Percentiles rank a stretch among this genome's conserved stretches.
Evolutionary conservation across 805 yeast species (phyloP).

Genomic region (Candida caryicola): DNA sequence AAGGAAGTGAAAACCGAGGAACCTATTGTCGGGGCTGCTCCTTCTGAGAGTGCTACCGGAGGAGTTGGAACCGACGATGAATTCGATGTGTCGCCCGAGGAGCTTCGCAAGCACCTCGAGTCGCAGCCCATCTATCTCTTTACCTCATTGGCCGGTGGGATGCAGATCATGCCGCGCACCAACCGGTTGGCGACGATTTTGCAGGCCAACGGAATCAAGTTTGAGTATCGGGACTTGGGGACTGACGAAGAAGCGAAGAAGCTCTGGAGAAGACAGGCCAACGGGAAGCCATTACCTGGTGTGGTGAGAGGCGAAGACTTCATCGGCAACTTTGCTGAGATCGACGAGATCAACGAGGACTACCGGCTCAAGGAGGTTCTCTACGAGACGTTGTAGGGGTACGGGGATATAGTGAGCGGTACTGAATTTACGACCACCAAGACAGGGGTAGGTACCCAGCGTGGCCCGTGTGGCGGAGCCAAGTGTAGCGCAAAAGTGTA

Average conservation of each 20-base stretch:
- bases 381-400: constrained; percentile 56
- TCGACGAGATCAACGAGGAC: constrained; percentile 84
- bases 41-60: not conserved
- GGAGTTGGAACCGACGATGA: constrained; percentile 14
- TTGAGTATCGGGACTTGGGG: constrained; percentile 73
- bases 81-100: constrained; percentile 40
- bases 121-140: constrained; percentile 67
- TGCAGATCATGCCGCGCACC: constrained; percentile 74
- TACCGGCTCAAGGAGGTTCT: constrained; percentile 61
- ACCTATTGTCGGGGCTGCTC: constrained; percentile 2
- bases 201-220: constrained; percentile 67
- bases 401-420: too few relatives aligned
- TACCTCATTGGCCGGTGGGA: constrained; percentile 87
- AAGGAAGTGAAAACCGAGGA: not conserved
- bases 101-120: constrained; percentile 40
- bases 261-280: constrained; percentile 74
- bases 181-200: constrained; percentile 72
- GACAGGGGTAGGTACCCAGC: too few relatives aligned
- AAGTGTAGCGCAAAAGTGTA: too few relatives aligned
- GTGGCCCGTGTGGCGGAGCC: too few relatives aligned
- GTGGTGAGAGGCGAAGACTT: constrained; percentile 78
- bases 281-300: constrained; percentile 78
- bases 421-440: too few relatives aligned
- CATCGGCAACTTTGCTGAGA: constrained; percentile 82
- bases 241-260: constrained; percentile 84